phyloP scores from a whole-genome alignment of 192 early-diverging fungal genomes.

The Neocallimastix lanati region DNA sequence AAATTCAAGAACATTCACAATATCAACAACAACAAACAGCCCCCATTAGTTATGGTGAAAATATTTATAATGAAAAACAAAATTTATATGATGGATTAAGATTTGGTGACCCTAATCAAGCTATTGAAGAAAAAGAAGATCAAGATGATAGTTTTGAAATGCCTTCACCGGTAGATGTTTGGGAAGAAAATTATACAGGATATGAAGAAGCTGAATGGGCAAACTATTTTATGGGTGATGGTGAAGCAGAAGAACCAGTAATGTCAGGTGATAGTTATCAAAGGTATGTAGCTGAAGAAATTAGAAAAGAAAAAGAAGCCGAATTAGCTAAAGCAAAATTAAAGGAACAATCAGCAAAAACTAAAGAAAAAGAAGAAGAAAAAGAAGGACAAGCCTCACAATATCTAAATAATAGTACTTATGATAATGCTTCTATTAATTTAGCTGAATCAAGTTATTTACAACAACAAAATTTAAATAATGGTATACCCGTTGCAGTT shows the following conservation, averaged over 20 bases:
- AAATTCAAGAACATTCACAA: neutral
- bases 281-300: neutral
- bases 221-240: neutral
- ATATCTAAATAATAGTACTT: neutral
- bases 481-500: neutral
- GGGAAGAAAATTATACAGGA: neutral
- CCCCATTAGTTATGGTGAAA: neutral
- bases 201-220: neutral
- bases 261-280: neutral
- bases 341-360: neutral
- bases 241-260: neutral
- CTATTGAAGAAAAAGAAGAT: neutral
- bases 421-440: neutral
- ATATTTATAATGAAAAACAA: neutral
- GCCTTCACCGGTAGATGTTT: neutral
- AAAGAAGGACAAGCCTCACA: neutral
- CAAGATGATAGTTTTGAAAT: neutral
- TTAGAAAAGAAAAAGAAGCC: neutral
- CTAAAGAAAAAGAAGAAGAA: neutral
- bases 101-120: neutral
- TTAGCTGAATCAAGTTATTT: neutral
- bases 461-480: neutral
- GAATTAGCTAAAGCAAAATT: neutral
- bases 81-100: neutral
- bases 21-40: neutral